Conservation (phyloP, 768 basidiomycete genomes). For the Serendipita sp. region DNA sequence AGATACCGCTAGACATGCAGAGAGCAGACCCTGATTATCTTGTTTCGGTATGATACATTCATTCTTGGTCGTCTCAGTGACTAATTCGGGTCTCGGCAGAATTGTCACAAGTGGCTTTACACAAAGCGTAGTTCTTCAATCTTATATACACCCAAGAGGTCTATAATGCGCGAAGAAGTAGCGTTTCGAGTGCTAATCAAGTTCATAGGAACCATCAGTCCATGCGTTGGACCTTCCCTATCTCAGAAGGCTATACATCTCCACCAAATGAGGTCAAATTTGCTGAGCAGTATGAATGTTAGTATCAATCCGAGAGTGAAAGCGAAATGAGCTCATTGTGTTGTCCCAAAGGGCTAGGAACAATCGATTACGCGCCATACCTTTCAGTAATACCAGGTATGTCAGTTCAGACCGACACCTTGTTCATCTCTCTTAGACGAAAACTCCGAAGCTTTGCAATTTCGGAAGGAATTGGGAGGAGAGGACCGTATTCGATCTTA, state of each 20-base stretch:
- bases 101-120: constrained; percentile 77
- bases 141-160: constrained; percentile 58
- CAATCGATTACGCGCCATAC: constrained; percentile 37
- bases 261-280: constrained; percentile 27
- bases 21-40: constrained; percentile 40
- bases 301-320: neutral
- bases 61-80: neutral
- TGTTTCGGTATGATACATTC: neutral
- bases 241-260: constrained; percentile 35
- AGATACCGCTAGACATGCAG: constrained; percentile 29
- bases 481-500: constrained; percentile 57
- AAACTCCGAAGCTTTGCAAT: constrained; percentile 39
- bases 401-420: constrained; percentile 2
- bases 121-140: constrained; percentile 51
- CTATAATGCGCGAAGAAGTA: constrained; percentile 10
- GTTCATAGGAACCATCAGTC: constrained; percentile 42
- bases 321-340: constrained; percentile 18
- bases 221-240: constrained; percentile 44
- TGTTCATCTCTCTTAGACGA: neutral
- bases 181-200: neutral
- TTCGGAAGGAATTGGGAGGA: constrained; percentile 59
- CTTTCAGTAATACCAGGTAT: constrained; percentile 40
- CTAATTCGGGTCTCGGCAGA: constrained; percentile 25
- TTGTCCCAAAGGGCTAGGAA: constrained; percentile 39
- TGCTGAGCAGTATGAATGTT: constrained; percentile 36